Percentiles rank a stretch among this genome's conserved stretches.
These are phyloP conservation scores for Nigrograna mackinnonii DNA, from an alignment of 2,329 filamentous ascomycete genomes.

Conservation along the genomic window DNA sequence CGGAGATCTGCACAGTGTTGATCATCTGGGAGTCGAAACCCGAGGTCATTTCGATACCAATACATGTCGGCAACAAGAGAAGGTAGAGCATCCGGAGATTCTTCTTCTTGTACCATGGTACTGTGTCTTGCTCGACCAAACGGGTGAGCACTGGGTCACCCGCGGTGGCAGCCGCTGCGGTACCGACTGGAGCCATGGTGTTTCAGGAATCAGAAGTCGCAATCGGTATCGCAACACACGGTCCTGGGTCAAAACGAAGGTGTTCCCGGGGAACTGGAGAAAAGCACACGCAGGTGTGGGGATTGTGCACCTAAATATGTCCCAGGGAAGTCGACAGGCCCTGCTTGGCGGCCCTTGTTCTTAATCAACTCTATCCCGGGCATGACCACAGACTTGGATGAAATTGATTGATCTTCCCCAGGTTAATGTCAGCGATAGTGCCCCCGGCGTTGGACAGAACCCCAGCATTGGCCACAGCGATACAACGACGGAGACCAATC, in stretches of 20 bases:
- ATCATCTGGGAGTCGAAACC: slow-evolving; percentile 39
- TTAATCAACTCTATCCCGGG: slow-evolving; percentile 3
- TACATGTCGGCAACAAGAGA: slow-evolving; percentile 35
- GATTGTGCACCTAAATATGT: slow-evolving; percentile 5
- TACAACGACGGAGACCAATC: too few relatives aligned
- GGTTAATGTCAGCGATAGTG: too few relatives aligned
- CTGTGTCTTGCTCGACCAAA: slow-evolving; percentile 43
- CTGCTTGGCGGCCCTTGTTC: neutral
- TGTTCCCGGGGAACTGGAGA: neutral
- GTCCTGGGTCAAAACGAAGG: neutral
- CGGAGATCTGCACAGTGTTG: slow-evolving; percentile 32
- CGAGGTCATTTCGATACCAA: slow-evolving; percentile 37
- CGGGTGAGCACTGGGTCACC: slow-evolving; percentile 46
- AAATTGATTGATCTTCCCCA: slow-evolving; percentile 5
- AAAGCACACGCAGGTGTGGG: slow-evolving; percentile 2
- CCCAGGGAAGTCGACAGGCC: slow-evolving; percentile 2
- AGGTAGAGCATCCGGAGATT: slow-evolving; percentile 40
- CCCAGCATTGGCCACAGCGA: too few relatives aligned
- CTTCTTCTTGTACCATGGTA: slow-evolving; percentile 43
- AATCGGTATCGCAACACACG: neutral
- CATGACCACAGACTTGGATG: neutral
- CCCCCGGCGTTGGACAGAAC: too few relatives aligned
- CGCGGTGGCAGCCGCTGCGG: slow-evolving; percentile 5
- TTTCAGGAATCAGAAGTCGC: neutral
- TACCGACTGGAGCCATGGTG: slow-evolving; percentile 19